Percentiles rank a stretch among this genome's conserved stretches.
Evolutionary conservation across 306 rosid species (phyloP).

Genomic region (Quercus ilex): DNA sequence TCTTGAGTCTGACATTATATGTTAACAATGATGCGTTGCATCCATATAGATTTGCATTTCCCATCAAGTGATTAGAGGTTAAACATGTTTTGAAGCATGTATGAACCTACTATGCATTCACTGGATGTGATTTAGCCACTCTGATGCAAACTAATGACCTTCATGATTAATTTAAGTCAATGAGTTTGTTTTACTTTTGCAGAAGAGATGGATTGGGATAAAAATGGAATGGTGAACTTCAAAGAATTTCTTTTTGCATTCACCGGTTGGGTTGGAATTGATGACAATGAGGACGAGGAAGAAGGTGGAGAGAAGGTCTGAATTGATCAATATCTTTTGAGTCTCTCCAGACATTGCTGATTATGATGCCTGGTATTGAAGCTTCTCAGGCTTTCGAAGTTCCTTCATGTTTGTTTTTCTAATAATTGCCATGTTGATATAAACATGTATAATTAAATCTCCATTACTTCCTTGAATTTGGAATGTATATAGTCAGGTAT

Average conservation of each 20-base stretch:
- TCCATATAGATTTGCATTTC: background rate
- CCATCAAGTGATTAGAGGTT: background rate
- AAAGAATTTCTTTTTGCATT: conserved; percentile 94
- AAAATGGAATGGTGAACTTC: conserved; percentile 96
- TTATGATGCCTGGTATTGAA: background rate
- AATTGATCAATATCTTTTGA: conserved; percentile 13
- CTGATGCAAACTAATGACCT: background rate
- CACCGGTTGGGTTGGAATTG: conserved; percentile 95
- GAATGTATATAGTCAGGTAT: conserved; percentile 34
- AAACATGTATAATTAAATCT: conserved; percentile 11
- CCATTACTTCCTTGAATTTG: conserved; percentile 15
- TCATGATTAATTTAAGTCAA: background rate
- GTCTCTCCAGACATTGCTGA: background rate
- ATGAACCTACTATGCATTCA: background rate
- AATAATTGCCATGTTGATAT: conserved; percentile 36
- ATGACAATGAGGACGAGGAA: conserved; percentile 78
- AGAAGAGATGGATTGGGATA: conserved; percentile 99
- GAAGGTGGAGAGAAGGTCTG: conserved; percentile 20
- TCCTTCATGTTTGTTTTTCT: conserved; percentile 21
- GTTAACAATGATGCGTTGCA: background rate
- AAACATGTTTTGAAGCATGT: background rate
- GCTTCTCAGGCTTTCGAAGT: conserved; percentile 19
- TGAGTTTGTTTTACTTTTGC: conserved; percentile 26
- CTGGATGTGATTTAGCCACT: background rate
- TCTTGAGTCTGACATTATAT: background rate